phyloP scores from a whole-genome alignment of 2,329 filamentous ascomycete species.

The Teratosphaeria viscida region DNA sequence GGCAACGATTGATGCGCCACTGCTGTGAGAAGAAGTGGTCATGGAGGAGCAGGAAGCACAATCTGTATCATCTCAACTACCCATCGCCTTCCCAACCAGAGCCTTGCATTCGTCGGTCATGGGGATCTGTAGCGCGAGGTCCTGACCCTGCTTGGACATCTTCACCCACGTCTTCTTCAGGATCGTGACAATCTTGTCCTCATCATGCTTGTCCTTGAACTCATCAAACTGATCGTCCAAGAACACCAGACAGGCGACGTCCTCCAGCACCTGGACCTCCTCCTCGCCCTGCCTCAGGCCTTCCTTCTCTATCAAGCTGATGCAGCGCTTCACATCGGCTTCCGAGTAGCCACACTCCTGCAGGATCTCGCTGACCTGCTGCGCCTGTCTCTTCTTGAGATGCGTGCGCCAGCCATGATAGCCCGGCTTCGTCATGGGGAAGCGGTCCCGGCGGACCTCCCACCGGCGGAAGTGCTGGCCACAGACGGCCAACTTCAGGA shows the following conservation, averaged over 20 bases:
- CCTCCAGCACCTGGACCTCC: constrained; percentile 68
- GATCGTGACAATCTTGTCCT: constrained; percentile 65
- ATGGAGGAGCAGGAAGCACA: background rate
- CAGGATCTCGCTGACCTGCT: constrained; percentile 47
- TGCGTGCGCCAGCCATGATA: constrained; percentile 72
- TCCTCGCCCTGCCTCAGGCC: constrained; percentile 50
- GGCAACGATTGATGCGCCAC: background rate
- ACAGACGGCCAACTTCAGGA: constrained; percentile 64
- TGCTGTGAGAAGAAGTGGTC: background rate
- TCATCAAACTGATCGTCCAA: constrained; percentile 76
- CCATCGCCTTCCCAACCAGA: constrained; percentile 25
- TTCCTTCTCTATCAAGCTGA: constrained; percentile 68
- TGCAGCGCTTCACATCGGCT: constrained; percentile 52
- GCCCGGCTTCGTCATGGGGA: constrained; percentile 63
- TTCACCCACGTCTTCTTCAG: constrained; percentile 66
- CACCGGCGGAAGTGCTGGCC: constrained; percentile 80
- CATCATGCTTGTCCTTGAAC: constrained; percentile 63
- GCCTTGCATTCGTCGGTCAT: constrained; percentile 52
- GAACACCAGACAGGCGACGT: constrained; percentile 80
- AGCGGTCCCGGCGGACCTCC: constrained; percentile 66
- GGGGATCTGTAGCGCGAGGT: constrained; percentile 55
- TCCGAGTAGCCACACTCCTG: constrained; percentile 38
- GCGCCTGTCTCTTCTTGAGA: constrained; percentile 61
- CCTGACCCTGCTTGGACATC: constrained; percentile 54
- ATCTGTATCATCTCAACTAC: background rate